These are phyloP conservation scores for Spizellomyces punctatus DNA, from an alignment of 192 early-diverging fungal species.

Conservation along the genomic window DNA sequence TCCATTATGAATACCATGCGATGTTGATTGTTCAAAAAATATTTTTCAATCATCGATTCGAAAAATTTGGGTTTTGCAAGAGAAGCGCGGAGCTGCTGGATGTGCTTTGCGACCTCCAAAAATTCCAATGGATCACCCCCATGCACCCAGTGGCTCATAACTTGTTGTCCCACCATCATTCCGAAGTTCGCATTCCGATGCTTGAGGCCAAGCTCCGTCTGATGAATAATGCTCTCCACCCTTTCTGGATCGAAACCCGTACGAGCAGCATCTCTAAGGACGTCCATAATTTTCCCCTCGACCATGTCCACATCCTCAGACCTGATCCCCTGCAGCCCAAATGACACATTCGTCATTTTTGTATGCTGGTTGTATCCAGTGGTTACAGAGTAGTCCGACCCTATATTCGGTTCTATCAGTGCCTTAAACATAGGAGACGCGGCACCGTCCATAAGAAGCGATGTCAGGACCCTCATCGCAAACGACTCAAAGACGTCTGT, in stretches of 20 bases:
- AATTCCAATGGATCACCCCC: conserved; percentile 82
- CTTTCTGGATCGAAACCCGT: conserved; percentile 80
- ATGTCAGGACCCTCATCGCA: conserved; percentile 75
- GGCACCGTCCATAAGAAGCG: conserved; percentile 82
- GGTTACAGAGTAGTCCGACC: conserved; percentile 85
- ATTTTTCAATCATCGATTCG: conserved; percentile 69
- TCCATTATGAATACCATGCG: conserved; percentile 82
- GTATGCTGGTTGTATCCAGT: conserved; percentile 86
- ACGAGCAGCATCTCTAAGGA: conserved; percentile 65
- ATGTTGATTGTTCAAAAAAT: conserved; percentile 80
- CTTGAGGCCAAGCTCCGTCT: conserved; percentile 85
- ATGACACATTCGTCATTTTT: conserved; percentile 57
- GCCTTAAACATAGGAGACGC: conserved; percentile 93
- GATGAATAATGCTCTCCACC: conserved; percentile 84
- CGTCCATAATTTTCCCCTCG: conserved; percentile 68
- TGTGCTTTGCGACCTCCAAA: conserved; percentile 75
- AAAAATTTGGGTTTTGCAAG: conserved; percentile 63
- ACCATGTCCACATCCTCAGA: conserved; percentile 67
- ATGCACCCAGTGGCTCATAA: conserved; percentile 87
- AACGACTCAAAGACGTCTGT: conserved; percentile 81
- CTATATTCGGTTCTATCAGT: conserved; percentile 87
- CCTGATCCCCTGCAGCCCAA: conserved; percentile 88
- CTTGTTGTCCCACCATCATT: conserved; percentile 73
- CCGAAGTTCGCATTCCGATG: conserved; percentile 91
- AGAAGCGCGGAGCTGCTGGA: conserved; percentile 71